A percentile compares a stretch with the other conserved stretches of the same genome.
Conservation (phyloP, 108 stramenopile genomes). For the Conticribra weissflogii region DNA sequence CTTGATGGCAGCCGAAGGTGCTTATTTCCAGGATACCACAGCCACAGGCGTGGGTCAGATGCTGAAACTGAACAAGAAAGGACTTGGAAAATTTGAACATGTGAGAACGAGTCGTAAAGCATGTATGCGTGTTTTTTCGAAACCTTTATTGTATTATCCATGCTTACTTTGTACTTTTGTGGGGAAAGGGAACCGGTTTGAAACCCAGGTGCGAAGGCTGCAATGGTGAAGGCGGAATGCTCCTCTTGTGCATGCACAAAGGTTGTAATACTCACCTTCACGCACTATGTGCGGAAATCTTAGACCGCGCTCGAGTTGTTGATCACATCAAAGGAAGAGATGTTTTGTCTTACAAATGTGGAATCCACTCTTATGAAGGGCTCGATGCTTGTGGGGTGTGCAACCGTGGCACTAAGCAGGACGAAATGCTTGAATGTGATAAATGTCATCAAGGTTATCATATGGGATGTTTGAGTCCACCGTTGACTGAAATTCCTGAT, state of each 20-base stretch:
- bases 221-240: not conserved
- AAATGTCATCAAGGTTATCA: constrained; percentile 50
- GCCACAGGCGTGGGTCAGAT: not conserved
- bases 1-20: not conserved
- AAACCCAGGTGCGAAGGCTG: constrained; percentile 1
- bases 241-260: not conserved
- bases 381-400: not conserved
- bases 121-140: too few relatives aligned
- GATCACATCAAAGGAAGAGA: not conserved
- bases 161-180: too few relatives aligned
- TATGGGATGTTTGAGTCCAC: constrained; percentile 41
- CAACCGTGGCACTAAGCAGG: not conserved
- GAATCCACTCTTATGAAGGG: not conserved
- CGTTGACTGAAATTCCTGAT: constrained; percentile 34
- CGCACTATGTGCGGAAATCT: not conserved
- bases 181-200: not conserved
- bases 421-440: constrained; percentile 40
- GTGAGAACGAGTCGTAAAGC: too few relatives aligned
- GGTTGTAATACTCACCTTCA: not conserved
- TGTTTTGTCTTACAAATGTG: constrained; percentile 1
- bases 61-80: constrained; percentile 1
- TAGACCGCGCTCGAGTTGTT: constrained; percentile 1
- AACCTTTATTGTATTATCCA: too few relatives aligned
- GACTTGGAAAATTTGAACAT: not conserved
- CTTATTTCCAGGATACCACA: not conserved